Percentiles rank a stretch among this genome's conserved stretches.
Evolutionary conservation across 352 stramenopile species (phyloP).

Genomic region (Pseudoperonospora humuli): DNA sequence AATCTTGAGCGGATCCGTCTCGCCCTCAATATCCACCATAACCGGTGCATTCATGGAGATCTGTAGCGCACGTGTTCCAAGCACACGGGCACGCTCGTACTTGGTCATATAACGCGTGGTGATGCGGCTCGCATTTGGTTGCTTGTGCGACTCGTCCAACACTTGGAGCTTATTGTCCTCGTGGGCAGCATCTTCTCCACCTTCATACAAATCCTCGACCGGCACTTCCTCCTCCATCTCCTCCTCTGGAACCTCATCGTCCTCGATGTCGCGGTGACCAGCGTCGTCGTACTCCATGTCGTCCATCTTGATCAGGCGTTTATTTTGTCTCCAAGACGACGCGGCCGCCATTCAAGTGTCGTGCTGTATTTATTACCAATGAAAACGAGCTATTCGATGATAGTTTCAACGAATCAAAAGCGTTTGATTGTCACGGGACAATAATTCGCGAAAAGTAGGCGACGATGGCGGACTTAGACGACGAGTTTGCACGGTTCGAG

Average conservation of each 20-base stretch:
- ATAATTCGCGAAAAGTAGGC: neutral
- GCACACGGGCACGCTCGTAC: conserved; percentile 96
- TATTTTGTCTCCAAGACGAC: neutral
- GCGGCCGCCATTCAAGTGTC: conserved; percentile 22
- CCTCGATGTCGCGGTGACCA: conserved; percentile 67
- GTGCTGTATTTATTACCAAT: conserved; percentile 19
- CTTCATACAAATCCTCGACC: conserved; percentile 66
- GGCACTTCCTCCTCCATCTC: conserved; percentile 62
- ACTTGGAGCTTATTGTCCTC: conserved; percentile 68
- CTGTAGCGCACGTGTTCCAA: conserved; percentile 97
- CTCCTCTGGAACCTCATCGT: conserved; percentile 77
- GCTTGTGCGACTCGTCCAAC: conserved; percentile 80
- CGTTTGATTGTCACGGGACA: conserved; percentile 1
- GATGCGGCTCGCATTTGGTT: conserved; percentile 86
- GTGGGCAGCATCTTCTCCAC: conserved; percentile 35
- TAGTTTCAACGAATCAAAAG: conserved; percentile 11
- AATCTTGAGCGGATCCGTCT: conserved; percentile 99
- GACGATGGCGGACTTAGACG: conserved; percentile 57
- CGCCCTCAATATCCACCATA: conserved; percentile 94
- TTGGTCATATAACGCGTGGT: conserved; percentile 99
- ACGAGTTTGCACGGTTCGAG: conserved; percentile 79
- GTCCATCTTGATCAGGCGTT: conserved; percentile 41
- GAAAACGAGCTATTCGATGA: neutral
- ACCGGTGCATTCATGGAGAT: conserved; percentile 97
- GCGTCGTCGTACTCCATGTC: conserved; percentile 84